Conservation (phyloP, 768 basidiomycete genomes). For the Agrocybe chaxingu region DNA sequence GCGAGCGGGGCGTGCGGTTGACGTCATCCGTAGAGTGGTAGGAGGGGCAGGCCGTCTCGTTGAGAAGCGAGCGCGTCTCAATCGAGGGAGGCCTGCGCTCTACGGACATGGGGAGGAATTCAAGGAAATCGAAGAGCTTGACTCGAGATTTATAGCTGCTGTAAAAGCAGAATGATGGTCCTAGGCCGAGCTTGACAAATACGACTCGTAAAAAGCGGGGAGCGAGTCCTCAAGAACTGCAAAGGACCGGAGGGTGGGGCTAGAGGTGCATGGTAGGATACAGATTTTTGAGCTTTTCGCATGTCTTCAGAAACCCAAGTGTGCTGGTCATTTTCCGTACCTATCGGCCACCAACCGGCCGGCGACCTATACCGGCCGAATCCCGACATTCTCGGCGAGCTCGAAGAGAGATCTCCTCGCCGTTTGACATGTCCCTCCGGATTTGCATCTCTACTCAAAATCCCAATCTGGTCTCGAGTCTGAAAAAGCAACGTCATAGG, state of each 20-base stretch:
- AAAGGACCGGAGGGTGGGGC: conserved; percentile 17
- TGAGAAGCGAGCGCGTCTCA: conserved; percentile 59
- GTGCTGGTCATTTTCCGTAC: conserved; percentile 41
- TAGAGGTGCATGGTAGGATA: conserved; percentile 32
- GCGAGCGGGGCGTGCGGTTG: conserved; percentile 22
- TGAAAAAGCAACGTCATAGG: conserved; percentile 5
- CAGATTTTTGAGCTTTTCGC: conserved; percentile 36
- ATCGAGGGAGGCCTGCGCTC: conserved; percentile 41
- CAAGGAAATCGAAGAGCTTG: conserved; percentile 15
- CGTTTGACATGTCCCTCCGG: conserved; percentile 14
- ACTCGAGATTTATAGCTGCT: conserved; percentile 21
- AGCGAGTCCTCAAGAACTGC: conserved; percentile 11
- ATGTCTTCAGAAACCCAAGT: conserved; percentile 28
- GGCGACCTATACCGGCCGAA: conserved; percentile 27
- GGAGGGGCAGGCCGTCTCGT: conserved; percentile 41
- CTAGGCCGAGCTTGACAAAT: conserved; percentile 34
- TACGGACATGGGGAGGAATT: conserved; percentile 41
- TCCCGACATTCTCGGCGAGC: conserved; percentile 20
- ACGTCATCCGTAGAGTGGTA: conserved; percentile 44
- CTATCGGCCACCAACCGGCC: conserved; percentile 35
- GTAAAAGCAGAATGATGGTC: conserved; percentile 21
- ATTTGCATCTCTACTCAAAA: conserved; percentile 5
- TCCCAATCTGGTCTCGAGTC: neutral
- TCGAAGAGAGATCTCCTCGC: conserved; percentile 6
- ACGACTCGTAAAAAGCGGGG: conserved; percentile 21